These are phyloP conservation scores for Brassica nigra DNA, from an alignment of 345 rosid genomes.

Conservation along the genomic window DNA sequence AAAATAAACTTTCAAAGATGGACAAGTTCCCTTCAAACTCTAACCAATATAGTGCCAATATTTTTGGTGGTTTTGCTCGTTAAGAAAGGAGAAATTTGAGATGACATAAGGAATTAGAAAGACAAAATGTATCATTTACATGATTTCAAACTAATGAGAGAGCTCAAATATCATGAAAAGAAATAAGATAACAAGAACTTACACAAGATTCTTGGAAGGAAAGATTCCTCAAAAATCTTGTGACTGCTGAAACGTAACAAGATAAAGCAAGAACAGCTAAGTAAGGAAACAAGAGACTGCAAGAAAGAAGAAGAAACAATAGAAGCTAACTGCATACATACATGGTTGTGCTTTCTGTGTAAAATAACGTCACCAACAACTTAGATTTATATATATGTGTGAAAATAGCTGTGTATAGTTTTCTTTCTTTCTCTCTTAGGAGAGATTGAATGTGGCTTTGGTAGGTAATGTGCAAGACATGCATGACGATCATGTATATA, in stretches of 20 bases:
- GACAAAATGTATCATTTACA: conserved; percentile 28
- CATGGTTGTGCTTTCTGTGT: conserved; percentile 27
- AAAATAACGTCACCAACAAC: conserved; percentile 28
- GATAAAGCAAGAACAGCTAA: conserved; percentile 30
- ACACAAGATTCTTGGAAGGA: conserved; percentile 37
- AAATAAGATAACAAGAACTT: conserved; percentile 30
- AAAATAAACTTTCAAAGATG: neutral
- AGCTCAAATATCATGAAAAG: conserved; percentile 22
- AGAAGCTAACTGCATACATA: conserved; percentile 19
- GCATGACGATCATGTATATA: conserved; percentile 49
- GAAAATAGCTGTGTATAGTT: neutral
- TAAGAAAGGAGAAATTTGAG: neutral
- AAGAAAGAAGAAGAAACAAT: conserved; percentile 10
- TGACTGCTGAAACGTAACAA: conserved; percentile 34
- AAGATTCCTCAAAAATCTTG: conserved; percentile 30
- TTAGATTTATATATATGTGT: conserved; percentile 31
- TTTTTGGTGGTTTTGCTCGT: neutral
- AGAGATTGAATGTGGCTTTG: conserved; percentile 38
- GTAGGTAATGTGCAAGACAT: conserved; percentile 71
- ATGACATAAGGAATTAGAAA: conserved; percentile 17
- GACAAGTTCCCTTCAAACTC: neutral
- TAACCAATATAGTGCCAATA: neutral
- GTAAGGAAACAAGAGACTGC: conserved; percentile 28
- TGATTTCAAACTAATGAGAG: conserved; percentile 16
- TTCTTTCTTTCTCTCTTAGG: conserved; percentile 8